Percentiles rank a stretch among this genome's conserved stretches.
Conservation (phyloP, 257 asterid species). For the Nicotiana noctiflora region DNA sequence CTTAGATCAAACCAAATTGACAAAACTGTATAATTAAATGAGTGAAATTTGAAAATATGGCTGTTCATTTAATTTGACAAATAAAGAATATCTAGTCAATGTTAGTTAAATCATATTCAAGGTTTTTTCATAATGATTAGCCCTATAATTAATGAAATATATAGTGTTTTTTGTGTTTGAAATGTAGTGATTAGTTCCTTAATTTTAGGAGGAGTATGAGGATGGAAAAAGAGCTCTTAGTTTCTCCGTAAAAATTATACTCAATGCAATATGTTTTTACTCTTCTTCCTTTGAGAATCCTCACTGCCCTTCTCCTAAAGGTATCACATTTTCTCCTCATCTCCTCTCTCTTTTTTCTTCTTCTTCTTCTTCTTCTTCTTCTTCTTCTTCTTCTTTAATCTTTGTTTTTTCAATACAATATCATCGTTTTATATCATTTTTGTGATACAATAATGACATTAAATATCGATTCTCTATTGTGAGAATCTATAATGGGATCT, state of each 20-base stretch:
- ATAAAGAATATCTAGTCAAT: not conserved
- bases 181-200: not conserved
- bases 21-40: not conserved
- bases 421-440: not conserved
- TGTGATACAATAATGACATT: not conserved
- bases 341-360: not conserved
- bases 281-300: conserved; percentile 20
- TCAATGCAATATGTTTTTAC: conserved; percentile 23
- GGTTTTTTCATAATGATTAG: too few species aligned
- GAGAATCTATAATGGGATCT: not conserved
- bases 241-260: conserved; percentile 26
- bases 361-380: not conserved
- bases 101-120: not conserved
- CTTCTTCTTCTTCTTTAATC: not conserved
- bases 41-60: not conserved
- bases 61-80: not conserved
- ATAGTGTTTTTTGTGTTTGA: not conserved
- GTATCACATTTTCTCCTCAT: not conserved
- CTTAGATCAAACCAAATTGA: not conserved
- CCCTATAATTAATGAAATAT: not conserved
- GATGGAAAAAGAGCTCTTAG: conserved; percentile 26
- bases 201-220: conserved; percentile 28
- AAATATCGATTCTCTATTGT: not conserved
- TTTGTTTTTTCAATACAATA: not conserved
- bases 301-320: conserved; percentile 45